Percentiles rank a stretch among this genome's conserved stretches.
These are phyloP conservation scores for Diaporthe eres DNA, from an alignment of 2,329 filamentous ascomycete species.

Conservation along the genomic window DNA sequence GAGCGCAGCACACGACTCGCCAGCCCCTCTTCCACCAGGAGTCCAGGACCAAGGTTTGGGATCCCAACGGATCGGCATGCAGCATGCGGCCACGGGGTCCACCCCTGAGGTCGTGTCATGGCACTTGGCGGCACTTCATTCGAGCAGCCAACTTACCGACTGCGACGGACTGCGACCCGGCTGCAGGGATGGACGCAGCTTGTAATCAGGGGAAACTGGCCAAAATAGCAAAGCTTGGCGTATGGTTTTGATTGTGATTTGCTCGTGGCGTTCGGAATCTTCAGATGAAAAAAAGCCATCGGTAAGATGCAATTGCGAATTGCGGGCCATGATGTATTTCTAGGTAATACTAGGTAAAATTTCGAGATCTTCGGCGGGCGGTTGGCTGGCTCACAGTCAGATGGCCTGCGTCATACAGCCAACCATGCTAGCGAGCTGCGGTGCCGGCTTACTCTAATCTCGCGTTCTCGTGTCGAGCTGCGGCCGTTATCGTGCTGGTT, in stretches of 20 bases:
- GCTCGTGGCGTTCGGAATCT: slow-evolving; percentile 3
- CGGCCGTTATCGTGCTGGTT: neutral
- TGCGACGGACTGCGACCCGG: neutral
- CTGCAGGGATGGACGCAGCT: slow-evolving; percentile 21
- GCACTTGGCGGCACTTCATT: slow-evolving; percentile 34
- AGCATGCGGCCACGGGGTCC: slow-evolving; percentile 12
- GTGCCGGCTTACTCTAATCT: slow-evolving; percentile 11
- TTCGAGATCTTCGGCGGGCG: neutral
- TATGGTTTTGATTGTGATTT: slow-evolving; percentile 30
- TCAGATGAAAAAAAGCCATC: slow-evolving; percentile 7
- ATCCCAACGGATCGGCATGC: slow-evolving; percentile 29
- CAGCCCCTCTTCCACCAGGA: neutral
- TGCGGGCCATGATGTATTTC: slow-evolving; percentile 28
- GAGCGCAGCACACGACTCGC: slow-evolving; percentile 7
- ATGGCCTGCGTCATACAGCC: slow-evolving; percentile 18
- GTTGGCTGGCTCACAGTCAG: neutral
- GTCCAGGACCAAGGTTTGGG: slow-evolving; percentile 15
- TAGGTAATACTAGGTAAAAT: neutral
- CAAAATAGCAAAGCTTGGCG: slow-evolving; percentile 31
- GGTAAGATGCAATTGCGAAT: neutral
- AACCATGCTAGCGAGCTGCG: neutral
- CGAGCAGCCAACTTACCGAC: neutral
- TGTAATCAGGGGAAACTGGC: slow-evolving; percentile 18
- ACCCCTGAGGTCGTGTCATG: slow-evolving; percentile 31
- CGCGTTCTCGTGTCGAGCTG: slow-evolving; percentile 5